A percentile compares a stretch with the other conserved stretches of the same genome.
These are phyloP conservation scores for Penicillium sp. DNA, from an alignment of 2,329 filamentous ascomycete genomes.

Conservation along the genomic window DNA sequence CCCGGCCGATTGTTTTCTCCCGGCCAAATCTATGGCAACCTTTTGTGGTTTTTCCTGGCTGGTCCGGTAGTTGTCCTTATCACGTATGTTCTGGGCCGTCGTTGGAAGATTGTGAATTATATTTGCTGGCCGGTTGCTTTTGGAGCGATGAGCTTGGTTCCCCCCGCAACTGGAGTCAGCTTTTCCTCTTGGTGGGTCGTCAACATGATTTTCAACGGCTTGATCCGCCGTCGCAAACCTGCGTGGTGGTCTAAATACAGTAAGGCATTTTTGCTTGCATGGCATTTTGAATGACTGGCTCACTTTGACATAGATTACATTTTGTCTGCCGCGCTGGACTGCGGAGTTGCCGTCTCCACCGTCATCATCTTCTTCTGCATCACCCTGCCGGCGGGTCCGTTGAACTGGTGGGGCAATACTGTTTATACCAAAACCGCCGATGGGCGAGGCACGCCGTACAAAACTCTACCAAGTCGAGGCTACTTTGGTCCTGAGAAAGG, in stretches of 20 bases:
- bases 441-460: constrained; percentile 43
- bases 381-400: constrained; percentile 43
- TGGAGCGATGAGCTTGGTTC: constrained; percentile 65
- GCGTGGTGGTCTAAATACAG: constrained; percentile 57
- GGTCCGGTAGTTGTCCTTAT: constrained; percentile 65
- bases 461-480: constrained; percentile 31
- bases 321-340: constrained; percentile 50
- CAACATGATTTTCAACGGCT: constrained; percentile 52
- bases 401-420: constrained; percentile 51
- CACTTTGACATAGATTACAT: constrained; percentile 41
- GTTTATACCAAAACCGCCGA: constrained; percentile 47
- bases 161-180: constrained; percentile 70
- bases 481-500: constrained; percentile 37
- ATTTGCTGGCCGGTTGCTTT: constrained; percentile 70
- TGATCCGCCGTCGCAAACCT: constrained; percentile 47
- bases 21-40: constrained; percentile 62
- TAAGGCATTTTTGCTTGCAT: constrained; percentile 16
- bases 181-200: constrained; percentile 69
- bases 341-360: constrained; percentile 47
- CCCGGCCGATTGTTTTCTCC: constrained; percentile 69
- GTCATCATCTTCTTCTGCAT: constrained; percentile 52
- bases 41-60: constrained; percentile 73
- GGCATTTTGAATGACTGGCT: background rate
- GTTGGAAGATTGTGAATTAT: constrained; percentile 65
- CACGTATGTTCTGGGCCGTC: constrained; percentile 62